These are phyloP conservation scores for Tuber microsphaerosporum DNA, from an alignment of 495 filamentous ascomycete genomes.

Conservation along the genomic window DNA sequence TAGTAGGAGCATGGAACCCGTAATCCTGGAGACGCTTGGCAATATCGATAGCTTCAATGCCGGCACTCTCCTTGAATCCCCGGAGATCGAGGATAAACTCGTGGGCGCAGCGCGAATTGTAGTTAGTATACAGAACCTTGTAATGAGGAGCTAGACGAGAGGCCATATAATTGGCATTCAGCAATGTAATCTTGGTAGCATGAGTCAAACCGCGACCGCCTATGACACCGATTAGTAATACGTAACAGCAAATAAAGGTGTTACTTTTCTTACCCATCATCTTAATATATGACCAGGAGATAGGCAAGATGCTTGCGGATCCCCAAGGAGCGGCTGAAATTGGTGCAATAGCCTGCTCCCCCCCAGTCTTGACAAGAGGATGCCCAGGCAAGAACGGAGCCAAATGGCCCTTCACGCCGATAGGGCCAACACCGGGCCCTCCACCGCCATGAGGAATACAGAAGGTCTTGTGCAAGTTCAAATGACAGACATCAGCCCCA, in stretches of 20 bases:
- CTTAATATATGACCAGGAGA: constrained; percentile 95
- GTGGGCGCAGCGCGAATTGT: constrained; percentile 81
- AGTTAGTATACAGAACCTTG: constrained; percentile 86
- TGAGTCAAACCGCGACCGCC: constrained; percentile 79
- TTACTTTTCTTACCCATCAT: constrained; percentile 60
- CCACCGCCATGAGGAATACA: constrained; percentile 97
- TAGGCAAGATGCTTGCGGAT: constrained; percentile 87
- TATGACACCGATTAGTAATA: neutral
- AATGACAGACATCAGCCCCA: constrained; percentile 93
- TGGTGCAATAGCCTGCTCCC: constrained; percentile 57
- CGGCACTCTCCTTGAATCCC: constrained; percentile 72
- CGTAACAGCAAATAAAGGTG: constrained; percentile 41
- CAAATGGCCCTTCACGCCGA: constrained; percentile 82
- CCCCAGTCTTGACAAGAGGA: constrained; percentile 58
- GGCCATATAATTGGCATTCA: constrained; percentile 98
- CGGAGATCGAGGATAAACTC: constrained; percentile 97
- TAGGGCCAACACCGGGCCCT: constrained; percentile 90
- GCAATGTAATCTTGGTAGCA: constrained; percentile 85
- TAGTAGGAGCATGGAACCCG: constrained; percentile 96
- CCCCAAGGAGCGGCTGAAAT: constrained; percentile 86
- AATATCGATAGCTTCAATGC: constrained; percentile 91
- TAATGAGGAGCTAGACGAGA: constrained; percentile 84
- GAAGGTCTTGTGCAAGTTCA: constrained; percentile 98
- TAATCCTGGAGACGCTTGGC: constrained; percentile 98
- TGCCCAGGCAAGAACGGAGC: constrained; percentile 71